Percentiles rank a stretch among this genome's conserved stretches.
These are phyloP conservation scores for Macrolepiota albuminosa DNA, from an alignment of 768 basidiomycete species.

Conservation along the genomic window DNA sequence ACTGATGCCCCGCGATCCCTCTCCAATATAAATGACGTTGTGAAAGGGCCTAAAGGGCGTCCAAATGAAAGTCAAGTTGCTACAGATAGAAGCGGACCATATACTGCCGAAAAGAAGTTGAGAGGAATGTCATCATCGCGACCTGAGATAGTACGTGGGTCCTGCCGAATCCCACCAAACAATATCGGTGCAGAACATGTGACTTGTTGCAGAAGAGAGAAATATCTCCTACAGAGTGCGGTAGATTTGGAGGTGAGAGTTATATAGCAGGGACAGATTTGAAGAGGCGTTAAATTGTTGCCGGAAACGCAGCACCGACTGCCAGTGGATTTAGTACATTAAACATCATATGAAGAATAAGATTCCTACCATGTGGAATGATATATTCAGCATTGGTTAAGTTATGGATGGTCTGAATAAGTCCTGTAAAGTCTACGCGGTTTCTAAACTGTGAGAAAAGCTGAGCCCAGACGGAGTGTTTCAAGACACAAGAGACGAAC, in stretches of 20 bases:
- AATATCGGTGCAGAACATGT: slow-evolving; percentile 2
- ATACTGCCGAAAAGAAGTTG: slow-evolving; percentile 32
- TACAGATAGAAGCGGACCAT: slow-evolving; percentile 1
- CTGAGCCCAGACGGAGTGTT: not conserved
- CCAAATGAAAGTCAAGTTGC: not conserved
- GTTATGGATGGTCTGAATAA: slow-evolving; percentile 24
- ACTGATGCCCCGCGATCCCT: too few relatives aligned
- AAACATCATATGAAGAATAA: not conserved
- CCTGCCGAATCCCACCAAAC: slow-evolving; percentile 37
- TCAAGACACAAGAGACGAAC: slow-evolving; percentile 12
- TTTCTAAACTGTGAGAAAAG: slow-evolving; percentile 20
- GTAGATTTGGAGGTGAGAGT: slow-evolving; percentile 27
- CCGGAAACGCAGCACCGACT: slow-evolving; percentile 32
- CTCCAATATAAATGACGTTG: slow-evolving; percentile 10
- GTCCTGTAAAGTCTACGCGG: slow-evolving; percentile 27
- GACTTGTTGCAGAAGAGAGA: not conserved
- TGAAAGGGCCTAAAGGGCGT: slow-evolving; percentile 20
- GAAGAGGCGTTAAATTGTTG: slow-evolving; percentile 29
- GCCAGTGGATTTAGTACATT: not conserved
- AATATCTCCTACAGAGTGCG: slow-evolving; percentile 19
- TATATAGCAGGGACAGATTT: slow-evolving; percentile 26
- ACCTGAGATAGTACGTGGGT: slow-evolving; percentile 31
- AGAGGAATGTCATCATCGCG: slow-evolving; percentile 25
- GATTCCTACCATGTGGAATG: slow-evolving; percentile 26
- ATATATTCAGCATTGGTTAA: slow-evolving; percentile 30